Evolutionary conservation across 495 filamentous ascomycete genomes (phyloP), one percentile per base, ranked within the genome.

Genomic region (Astrothelium subdiscretum): DNA sequence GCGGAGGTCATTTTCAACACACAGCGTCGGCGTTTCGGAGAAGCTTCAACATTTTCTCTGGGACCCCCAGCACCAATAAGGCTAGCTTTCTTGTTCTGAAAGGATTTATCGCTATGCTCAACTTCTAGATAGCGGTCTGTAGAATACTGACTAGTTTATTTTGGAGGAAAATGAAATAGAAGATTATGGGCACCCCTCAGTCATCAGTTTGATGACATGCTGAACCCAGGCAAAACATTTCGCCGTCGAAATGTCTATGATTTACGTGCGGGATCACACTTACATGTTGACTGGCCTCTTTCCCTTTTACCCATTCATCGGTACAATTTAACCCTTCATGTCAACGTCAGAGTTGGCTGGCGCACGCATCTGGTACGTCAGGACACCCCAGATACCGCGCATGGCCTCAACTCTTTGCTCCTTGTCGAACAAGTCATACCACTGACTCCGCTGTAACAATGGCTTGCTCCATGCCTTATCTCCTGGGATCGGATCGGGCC

Each of bases 341-440:
- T 54, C 48, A 5, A 29, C 24, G 8, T 54, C 48, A 10, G 24
- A 8, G 5, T 27, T 26, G 15, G 6, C 20, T 29, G 20, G 3
- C 4, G 60, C 66, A 63, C 88, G 78, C 80, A 91, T 85, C 66
- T 86, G 71, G 71, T 80, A 91, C 27, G 78, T 79, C 80, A 95
- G 87, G 57, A 92, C 74, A 10, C 80, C 81, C 90, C 90, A 95
- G 3, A 95, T 71, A 0, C 85, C 78, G 62, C 85, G 71, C 78
- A 92, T 84, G 2, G 85, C 85, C 67, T 87, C 83, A 15, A 88
- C 68, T 20, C 91, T 77, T 26, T 95, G 86, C 32, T 85, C 79
- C 2, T 73, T 70, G 62, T 83, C 69, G 60, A 94, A 85, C 22
- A 96, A 71, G 68, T 96, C 87, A 68, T 81, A 90, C 91, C 91